phyloP scores from a whole-genome alignment of 371 early-diverging fungal genomes.

The Mortierella sp. region DNA sequence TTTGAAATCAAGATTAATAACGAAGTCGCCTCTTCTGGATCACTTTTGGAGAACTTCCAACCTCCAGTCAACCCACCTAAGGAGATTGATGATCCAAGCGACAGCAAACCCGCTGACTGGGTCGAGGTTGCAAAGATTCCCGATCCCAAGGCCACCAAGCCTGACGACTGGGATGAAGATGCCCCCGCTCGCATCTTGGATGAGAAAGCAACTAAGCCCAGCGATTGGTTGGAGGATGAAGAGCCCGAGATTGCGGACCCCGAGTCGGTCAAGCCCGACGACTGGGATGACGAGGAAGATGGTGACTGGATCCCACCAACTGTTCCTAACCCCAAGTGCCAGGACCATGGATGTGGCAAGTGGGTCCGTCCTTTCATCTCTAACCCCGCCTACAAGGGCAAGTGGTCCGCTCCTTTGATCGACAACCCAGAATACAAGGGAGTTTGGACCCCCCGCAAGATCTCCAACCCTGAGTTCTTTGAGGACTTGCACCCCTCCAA shows the following conservation, averaged over 20 bases:
- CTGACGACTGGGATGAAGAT: constrained; percentile 88
- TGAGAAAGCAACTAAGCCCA: constrained; percentile 90
- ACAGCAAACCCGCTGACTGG: constrained; percentile 95
- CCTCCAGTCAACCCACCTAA: constrained; percentile 86
- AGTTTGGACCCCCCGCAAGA: constrained; percentile 90
- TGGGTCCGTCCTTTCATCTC: constrained; percentile 75
- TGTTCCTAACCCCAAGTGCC: constrained; percentile 84
- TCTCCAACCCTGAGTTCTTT: constrained; percentile 90
- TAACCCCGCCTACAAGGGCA: constrained; percentile 93
- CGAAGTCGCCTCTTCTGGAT: constrained; percentile 77
- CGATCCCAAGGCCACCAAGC: constrained; percentile 90
- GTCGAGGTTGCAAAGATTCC: constrained; percentile 91
- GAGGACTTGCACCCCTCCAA: constrained; percentile 75
- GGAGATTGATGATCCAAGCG: constrained; percentile 93
- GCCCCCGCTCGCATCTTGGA: constrained; percentile 78
- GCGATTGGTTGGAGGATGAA: constrained; percentile 90
- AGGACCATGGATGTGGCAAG: constrained; percentile 77
- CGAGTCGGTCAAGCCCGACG: constrained; percentile 91
- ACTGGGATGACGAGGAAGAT: constrained; percentile 92
- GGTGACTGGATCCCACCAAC: constrained; percentile 93
- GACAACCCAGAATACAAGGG: constrained; percentile 98
- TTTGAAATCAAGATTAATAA: constrained; percentile 89
- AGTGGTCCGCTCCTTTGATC: constrained; percentile 87
- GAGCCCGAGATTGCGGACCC: constrained; percentile 87
- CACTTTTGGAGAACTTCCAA: constrained; percentile 87